A percentile compares a stretch with the other conserved stretches of the same genome.
Evolutionary conservation across 2,329 filamentous ascomycete genomes (phyloP).

Genomic region (Talaromyces pinophilus): DNA sequence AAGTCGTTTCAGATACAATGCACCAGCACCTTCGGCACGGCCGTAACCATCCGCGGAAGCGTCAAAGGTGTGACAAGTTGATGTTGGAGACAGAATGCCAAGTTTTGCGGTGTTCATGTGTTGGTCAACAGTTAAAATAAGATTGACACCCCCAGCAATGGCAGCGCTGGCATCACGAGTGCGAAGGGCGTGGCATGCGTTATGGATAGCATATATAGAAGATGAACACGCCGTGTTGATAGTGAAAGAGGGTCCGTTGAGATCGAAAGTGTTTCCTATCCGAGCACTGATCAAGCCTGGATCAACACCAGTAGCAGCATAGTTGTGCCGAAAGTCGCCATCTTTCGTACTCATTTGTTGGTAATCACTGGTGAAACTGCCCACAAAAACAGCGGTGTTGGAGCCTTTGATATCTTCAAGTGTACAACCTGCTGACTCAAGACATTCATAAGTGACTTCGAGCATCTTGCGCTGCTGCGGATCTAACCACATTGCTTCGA

Average conservation of each 20-base stretch:
- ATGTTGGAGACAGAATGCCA: slow-evolving; percentile 54
- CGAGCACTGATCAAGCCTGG: slow-evolving; percentile 44
- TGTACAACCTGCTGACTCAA: slow-evolving; percentile 27
- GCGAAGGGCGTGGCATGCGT: slow-evolving; percentile 34
- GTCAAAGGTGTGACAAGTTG: slow-evolving; percentile 54
- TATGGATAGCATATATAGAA: slow-evolving; percentile 40
- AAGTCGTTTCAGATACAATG: slow-evolving; percentile 54
- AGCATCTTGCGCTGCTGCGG: slow-evolving; percentile 27
- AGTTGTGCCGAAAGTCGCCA: slow-evolving; percentile 22
- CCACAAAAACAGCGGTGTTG: not conserved
- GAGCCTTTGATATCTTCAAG: slow-evolving; percentile 11
- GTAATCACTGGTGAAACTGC: slow-evolving; percentile 29
- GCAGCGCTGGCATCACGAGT: slow-evolving; percentile 30
- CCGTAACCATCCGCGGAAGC: slow-evolving; percentile 50
- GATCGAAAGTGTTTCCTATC: slow-evolving; percentile 43
- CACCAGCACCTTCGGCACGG: slow-evolving; percentile 53
- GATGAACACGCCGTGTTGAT: slow-evolving; percentile 53
- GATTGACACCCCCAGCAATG: slow-evolving; percentile 28
- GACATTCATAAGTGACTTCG: slow-evolving; percentile 42
- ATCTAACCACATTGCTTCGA: slow-evolving; percentile 18
- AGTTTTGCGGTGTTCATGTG: slow-evolving; percentile 27
- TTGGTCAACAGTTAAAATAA: slow-evolving; percentile 34
- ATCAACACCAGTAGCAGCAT: slow-evolving; percentile 33
- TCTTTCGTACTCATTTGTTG: slow-evolving; percentile 24
- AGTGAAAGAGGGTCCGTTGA: slow-evolving; percentile 40